Evolutionary conservation across 805 yeast genomes (phyloP).

Genomic region (Candida schatavii): DNA sequence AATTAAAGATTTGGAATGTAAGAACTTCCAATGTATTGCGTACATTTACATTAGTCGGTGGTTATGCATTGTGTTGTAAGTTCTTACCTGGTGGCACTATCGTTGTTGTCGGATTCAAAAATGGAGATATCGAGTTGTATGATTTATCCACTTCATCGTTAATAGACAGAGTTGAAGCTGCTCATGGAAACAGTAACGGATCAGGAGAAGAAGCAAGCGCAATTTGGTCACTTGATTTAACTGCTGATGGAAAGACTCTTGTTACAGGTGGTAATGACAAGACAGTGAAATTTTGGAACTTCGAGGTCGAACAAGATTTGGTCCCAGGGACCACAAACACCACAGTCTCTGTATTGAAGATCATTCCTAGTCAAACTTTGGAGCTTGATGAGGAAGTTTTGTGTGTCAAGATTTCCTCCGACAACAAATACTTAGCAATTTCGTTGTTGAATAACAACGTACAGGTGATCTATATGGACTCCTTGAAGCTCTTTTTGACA

Average conservation of each 20-base stretch:
- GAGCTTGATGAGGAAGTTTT: slow-evolving; percentile 86
- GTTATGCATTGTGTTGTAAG: slow-evolving; percentile 75
- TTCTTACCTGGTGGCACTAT: slow-evolving; percentile 91
- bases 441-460: slow-evolving; percentile 92
- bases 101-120: slow-evolving; percentile 83
- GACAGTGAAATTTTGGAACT: slow-evolving; percentile 84
- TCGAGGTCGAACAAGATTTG: slow-evolving; percentile 61
- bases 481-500: slow-evolving; percentile 82
- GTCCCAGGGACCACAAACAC: slow-evolving; percentile 65
- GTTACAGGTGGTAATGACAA: slow-evolving; percentile 96
- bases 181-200: slow-evolving; percentile 48
- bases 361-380: slow-evolving; percentile 74
- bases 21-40: slow-evolving; percentile 72
- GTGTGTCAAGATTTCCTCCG: slow-evolving; percentile 76
- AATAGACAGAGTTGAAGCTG: slow-evolving; percentile 63
- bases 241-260: slow-evolving; percentile 79
- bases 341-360: slow-evolving; percentile 49
- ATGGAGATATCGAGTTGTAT: slow-evolving; percentile 78
- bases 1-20: slow-evolving; percentile 84
- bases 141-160: slow-evolving; percentile 82
- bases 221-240: slow-evolving; percentile 86
- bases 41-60: slow-evolving; percentile 61
- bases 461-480: slow-evolving; percentile 84
- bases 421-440: slow-evolving; percentile 71
- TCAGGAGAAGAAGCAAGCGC: slow-evolving; percentile 43